phyloP scores from a whole-genome alignment of 768 basidiomycete species.

The Leucosporidium yakuticum region DNA sequence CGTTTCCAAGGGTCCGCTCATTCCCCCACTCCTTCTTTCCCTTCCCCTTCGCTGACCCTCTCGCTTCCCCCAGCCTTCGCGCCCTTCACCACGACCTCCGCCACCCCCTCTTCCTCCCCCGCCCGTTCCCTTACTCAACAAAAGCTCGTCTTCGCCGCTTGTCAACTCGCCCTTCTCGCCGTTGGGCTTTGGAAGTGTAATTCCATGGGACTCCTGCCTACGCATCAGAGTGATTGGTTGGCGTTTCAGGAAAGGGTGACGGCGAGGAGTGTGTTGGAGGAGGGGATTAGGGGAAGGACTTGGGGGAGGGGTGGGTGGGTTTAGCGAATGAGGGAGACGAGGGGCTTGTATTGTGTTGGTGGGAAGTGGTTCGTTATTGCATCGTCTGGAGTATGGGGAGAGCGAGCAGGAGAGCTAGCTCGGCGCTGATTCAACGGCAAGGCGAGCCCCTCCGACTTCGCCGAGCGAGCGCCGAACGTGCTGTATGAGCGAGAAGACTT shows the following conservation, averaged over 20 bases:
- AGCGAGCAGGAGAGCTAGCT: too few species aligned
- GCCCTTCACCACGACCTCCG: slow-evolving; percentile 21
- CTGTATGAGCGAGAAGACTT: too few species aligned
- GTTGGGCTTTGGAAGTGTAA: slow-evolving; percentile 39
- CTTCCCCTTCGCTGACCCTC: not conserved
- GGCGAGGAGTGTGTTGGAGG: not conserved
- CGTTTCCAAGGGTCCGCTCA: slow-evolving; percentile 34
- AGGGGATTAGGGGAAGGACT: not conserved
- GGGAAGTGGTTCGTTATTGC: too few species aligned
- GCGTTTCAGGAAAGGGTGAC: not conserved
- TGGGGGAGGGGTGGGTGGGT: not conserved
- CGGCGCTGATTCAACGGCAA: too few species aligned
- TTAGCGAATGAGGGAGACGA: too few species aligned
- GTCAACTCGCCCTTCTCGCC: slow-evolving; percentile 33
- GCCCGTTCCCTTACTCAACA: slow-evolving; percentile 12
- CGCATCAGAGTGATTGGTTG: slow-evolving; percentile 5
- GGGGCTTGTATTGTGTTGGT: too few species aligned
- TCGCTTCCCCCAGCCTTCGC: not conserved
- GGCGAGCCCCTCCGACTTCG: too few species aligned
- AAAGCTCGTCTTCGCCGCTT: slow-evolving; percentile 35
- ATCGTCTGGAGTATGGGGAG: too few species aligned
- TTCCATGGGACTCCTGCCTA: slow-evolving; percentile 39
- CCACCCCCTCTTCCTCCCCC: slow-evolving; percentile 9
- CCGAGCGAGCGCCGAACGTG: too few species aligned
- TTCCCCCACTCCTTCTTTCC: not conserved